phyloP scores from a whole-genome alignment of 495 filamentous ascomycete species.

The Neurospora sp. region DNA sequence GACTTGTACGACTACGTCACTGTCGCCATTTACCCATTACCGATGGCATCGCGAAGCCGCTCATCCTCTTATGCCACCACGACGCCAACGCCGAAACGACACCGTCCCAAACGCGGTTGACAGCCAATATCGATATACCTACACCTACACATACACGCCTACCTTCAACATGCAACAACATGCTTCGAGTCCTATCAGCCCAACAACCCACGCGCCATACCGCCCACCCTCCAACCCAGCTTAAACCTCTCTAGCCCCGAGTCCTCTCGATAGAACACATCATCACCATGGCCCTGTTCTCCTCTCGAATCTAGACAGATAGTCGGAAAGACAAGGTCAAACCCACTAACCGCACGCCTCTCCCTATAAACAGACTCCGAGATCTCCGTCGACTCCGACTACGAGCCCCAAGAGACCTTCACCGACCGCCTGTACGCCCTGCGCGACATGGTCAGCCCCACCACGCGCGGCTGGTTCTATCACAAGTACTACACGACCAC shows the following conservation, averaged over 20 bases:
- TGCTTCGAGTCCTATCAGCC: background rate
- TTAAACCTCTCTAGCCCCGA: background rate
- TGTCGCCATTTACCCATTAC: background rate
- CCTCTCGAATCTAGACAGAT: background rate
- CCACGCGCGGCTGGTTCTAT: conserved; percentile 59
- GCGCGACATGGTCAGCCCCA: conserved; percentile 83
- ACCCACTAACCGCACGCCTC: background rate
- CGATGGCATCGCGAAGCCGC: background rate
- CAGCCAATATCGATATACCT: background rate
- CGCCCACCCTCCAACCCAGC: background rate
- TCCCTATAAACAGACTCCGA: conserved; percentile 44
- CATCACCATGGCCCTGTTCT: background rate
- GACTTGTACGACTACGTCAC: background rate
- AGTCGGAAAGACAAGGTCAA: background rate
- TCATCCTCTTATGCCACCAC: background rate
- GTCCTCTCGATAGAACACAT: background rate
- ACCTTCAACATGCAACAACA: background rate
- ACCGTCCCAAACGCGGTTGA: background rate
- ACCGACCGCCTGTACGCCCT: conserved; percentile 76
- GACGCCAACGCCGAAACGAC: background rate
- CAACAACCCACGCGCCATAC: background rate
- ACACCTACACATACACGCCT: background rate
- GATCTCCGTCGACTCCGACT: conserved; percentile 49
- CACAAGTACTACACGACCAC: conserved; percentile 46
- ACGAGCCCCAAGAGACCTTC: conserved; percentile 50